Base-by-base conservation (phyloP, 2,329 filamentous ascomycete species). In the Epichloe festucae region DNA sequence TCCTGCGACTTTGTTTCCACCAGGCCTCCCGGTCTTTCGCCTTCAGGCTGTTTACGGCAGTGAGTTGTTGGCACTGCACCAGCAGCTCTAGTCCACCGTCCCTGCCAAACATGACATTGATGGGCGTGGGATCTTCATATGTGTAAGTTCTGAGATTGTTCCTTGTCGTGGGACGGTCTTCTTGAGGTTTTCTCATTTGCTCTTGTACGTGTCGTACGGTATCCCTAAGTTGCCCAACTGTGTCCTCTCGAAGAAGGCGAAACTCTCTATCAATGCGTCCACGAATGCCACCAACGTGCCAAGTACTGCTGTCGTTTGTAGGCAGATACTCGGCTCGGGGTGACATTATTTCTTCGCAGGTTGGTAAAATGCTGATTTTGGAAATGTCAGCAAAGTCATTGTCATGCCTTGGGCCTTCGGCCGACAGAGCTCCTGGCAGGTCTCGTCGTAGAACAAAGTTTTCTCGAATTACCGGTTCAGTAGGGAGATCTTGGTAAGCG, bases 251-350 rank as follows among this genome's bases (percentile, higher is more conserved):
- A 1, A 80, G 59, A 1, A 81, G 68, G 15, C 78, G 70, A 47
- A 81, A 81, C 50, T 80, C 72, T 51, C 72, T 66, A 59, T 81
- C 77, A 0, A 81, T 59, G 1, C 76, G 67, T 2, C 76, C 74
- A 4, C 60, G 62, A 11, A 74, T 67, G 1, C 74, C 72, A 3
- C 60, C 56, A 53, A 56, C 53, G 46, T 62, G 71, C 58, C 65
- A 69, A 15, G 63, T 59, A 0, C 60, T 57, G 4, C 65, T 57
- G 56, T 74, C 67, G 5, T 58, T 67, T 3, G 60, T 62, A 0
- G 70, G 72, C 6, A 77, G 60, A 54, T 74, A 77, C 52, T 77
- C 74, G 3, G 56, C 59, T 15, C 68, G 63, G 0, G 55, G 50
- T 5, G 68, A 72, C 40, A 62, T 51, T 52, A 79, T 74, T 55